Evolutionary conservation across 768 basidiomycete species (phyloP), one percentile per base, ranked within the genome.

Genomic region (Mycena filopes): DNA sequence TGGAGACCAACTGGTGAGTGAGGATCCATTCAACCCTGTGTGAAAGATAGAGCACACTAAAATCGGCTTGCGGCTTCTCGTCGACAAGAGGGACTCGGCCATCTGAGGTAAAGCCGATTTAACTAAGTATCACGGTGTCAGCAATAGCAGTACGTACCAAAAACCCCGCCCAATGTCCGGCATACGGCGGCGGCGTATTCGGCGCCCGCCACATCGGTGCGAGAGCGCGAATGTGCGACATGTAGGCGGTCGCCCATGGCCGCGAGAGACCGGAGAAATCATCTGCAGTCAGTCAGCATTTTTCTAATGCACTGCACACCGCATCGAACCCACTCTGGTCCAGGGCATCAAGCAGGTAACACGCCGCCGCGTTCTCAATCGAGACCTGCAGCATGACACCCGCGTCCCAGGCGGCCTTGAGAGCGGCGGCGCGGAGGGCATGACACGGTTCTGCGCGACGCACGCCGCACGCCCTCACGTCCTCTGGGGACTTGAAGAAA

Each of bases 211-310:
- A 55, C 11, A 55, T 26, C 2, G 64, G 43, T 0, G 64, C 58
- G 15, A 66, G 53, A 0, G 53, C 64, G 3, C 64, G 64, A 2
- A 60, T 26, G 18, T 66, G 64, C 0, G 64, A 60, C 0, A 60
- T 15, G 36, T 60, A 66, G 3, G 64, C 64, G n/a, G 29, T 51
- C 0, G 50, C 64, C 64, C 64, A 66, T 21, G 58, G 57, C 20
- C 64, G 18, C 12, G 58, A 53, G 3, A 47, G 15, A 6, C 51
- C 42, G 6, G 29, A 43, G 33, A 25, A 48, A 40, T 55, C 46
- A 10, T n/a, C 57, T 59, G 29, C n/a, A 4, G 9, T 13, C 13
- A 23, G 23, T 36, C 9, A 29, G n/a, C 8, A 45, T 40, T 9
- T 42, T 1, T 20, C 21, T 23, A 4, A 0, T 20, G 3, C 18